Conservation (phyloP, 441 rosid species). For the Viola pubescens region DNA sequence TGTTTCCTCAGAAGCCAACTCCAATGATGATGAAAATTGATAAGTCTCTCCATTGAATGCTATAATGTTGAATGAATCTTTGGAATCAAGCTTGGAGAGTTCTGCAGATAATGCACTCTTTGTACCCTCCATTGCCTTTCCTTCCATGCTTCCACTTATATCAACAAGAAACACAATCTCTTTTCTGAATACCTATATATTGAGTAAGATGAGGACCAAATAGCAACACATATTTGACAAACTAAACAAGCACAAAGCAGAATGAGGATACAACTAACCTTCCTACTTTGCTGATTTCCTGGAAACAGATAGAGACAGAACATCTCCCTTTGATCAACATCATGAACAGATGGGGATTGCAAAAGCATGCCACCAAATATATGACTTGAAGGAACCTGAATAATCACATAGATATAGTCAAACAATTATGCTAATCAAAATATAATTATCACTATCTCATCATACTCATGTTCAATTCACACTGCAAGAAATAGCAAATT, state of each 20-base stretch:
- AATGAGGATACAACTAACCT: slow-evolving; percentile 38
- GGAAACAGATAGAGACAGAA: slow-evolving; percentile 68
- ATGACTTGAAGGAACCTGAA: slow-evolving; percentile 53
- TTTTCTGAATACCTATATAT: slow-evolving; percentile 63
- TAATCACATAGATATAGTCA: slow-evolving; percentile 6
- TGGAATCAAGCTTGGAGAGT: slow-evolving; percentile 49
- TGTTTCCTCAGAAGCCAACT: slow-evolving; percentile 53
- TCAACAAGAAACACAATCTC: slow-evolving; percentile 82
- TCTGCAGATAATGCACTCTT: slow-evolving; percentile 55
- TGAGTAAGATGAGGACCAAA: slow-evolving; percentile 24
- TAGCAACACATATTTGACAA: slow-evolving; percentile 10
- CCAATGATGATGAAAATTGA: slow-evolving; percentile 65
- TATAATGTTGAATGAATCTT: slow-evolving; percentile 79
- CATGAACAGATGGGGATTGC: slow-evolving; percentile 72
- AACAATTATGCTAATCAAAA: slow-evolving; percentile 11
- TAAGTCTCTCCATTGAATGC: slow-evolving; percentile 70
- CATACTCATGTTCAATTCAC: neutral
- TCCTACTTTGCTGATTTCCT: slow-evolving; percentile 44
- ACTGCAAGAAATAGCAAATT: slow-evolving; percentile 5
- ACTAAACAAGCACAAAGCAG: neutral
- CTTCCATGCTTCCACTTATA: slow-evolving; percentile 89
- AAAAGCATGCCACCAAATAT: slow-evolving; percentile 70
- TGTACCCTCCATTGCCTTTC: slow-evolving; percentile 62
- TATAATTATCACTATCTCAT: slow-evolving; percentile 10
- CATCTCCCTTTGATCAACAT: slow-evolving; percentile 81